Conservation (phyloP, 768 basidiomycete genomes). For the Termitomyces sp. region DNA sequence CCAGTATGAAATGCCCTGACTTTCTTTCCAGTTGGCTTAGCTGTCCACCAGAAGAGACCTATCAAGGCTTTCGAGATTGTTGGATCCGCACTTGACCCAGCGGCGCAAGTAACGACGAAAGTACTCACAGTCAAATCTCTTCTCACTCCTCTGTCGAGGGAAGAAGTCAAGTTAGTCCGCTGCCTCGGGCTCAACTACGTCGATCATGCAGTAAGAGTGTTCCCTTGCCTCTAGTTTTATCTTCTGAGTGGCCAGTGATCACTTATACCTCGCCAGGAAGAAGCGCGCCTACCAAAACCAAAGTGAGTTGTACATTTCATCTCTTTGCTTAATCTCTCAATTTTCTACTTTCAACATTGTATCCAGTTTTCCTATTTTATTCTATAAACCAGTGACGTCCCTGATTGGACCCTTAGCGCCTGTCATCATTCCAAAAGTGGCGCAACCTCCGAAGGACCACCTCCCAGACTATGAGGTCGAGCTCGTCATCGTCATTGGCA, state of each 20-base stretch:
- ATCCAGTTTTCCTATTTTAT: constrained; percentile 64
- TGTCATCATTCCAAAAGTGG: constrained; percentile 60
- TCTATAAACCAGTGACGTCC: constrained; percentile 73
- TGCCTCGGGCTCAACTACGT: constrained; percentile 81
- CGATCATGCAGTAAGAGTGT: constrained; percentile 76
- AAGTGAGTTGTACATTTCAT: constrained; percentile 36
- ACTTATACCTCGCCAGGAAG: constrained; percentile 28
- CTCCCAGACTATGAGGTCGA: constrained; percentile 84
- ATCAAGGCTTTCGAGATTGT: constrained; percentile 72
- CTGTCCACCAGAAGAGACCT: constrained; percentile 44
- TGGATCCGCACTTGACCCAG: constrained; percentile 65
- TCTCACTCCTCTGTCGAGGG: constrained; percentile 62
- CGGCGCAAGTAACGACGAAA: constrained; percentile 58
- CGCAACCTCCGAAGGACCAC: constrained; percentile 68
- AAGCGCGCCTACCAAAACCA: constrained; percentile 62
- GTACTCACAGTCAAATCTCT: constrained; percentile 70
- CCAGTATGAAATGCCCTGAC: not conserved
- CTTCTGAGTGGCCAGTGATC: not conserved
- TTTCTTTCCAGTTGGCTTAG: constrained; percentile 52
- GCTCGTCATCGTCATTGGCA: constrained; percentile 79
- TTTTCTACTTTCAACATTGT: not conserved
- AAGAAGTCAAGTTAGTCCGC: constrained; percentile 66
- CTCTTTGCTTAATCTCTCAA: no score
- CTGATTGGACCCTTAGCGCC: constrained; percentile 70
- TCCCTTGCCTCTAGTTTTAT: not conserved